A percentile compares a stretch with the other conserved stretches of the same genome.
phyloP scores from a whole-genome alignment of 345 rosid species.

The Toxicodendron radicans region DNA sequence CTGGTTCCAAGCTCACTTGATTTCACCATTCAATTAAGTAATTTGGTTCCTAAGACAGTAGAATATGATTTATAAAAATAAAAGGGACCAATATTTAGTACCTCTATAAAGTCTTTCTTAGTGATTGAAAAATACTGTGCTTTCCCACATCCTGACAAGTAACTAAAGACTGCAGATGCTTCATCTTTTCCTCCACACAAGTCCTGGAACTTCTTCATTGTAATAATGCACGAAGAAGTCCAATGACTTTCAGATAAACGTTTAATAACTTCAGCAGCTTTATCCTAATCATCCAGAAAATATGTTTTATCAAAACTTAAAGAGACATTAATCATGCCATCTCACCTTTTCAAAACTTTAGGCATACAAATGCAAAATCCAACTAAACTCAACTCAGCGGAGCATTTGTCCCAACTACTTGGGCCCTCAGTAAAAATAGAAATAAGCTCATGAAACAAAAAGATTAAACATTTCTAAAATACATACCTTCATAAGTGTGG shows the following conservation, averaged over 20 bases:
- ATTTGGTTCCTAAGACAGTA: not conserved
- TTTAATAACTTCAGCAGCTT: constrained; percentile 42
- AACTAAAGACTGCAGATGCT: constrained; percentile 69
- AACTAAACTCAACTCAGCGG: not conserved
- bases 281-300: constrained; percentile 43
- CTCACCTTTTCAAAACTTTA: constrained; percentile 1
- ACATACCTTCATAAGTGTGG: constrained; percentile 57
- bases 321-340: not conserved
- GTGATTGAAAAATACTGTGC: constrained; percentile 50
- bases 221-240: constrained; percentile 64
- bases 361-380: not conserved
- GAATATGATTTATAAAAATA: not conserved
- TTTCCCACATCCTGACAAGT: constrained; percentile 61
- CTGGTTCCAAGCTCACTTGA: not conserved
- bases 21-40: constrained; percentile 10
- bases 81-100: constrained; percentile 20
- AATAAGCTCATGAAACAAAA: not conserved
- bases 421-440: not conserved
- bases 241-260: constrained; percentile 54
- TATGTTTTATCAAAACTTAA: not conserved
- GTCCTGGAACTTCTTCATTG: constrained; percentile 55
- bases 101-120: constrained; percentile 72
- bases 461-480: not conserved
- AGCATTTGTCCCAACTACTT: not conserved
- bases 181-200: constrained; percentile 63